Conservation (phyloP, 495 filamentous ascomycete species). For the Podospora pseudopauciseta region DNA sequence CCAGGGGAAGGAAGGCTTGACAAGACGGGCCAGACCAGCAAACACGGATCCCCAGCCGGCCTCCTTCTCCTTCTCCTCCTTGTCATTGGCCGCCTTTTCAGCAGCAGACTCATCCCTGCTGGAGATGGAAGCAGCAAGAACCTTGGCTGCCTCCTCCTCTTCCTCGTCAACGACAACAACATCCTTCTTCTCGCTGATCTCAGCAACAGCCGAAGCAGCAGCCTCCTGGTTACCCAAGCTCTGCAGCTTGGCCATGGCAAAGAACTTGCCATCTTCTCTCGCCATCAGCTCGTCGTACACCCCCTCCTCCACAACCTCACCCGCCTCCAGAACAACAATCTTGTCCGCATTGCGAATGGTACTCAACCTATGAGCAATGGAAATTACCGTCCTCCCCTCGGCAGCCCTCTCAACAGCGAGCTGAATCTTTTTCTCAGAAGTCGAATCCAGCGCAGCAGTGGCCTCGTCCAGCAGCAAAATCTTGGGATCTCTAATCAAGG, state of each 20-base stretch:
- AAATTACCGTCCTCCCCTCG: slow-evolving; percentile 81
- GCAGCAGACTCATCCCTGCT: not conserved
- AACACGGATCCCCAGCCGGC: slow-evolving; percentile 16
- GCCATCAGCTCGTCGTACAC: slow-evolving; percentile 62
- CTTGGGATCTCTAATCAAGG: slow-evolving; percentile 83
- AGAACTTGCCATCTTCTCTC: slow-evolving; percentile 51
- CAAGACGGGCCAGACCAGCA: slow-evolving; percentile 19
- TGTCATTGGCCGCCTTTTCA: not conserved
- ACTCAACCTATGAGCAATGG: slow-evolving; percentile 87
- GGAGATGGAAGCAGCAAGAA: not conserved
- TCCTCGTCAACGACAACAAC: not conserved
- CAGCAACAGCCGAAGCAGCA: slow-evolving; percentile 1
- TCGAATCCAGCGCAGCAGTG: slow-evolving; percentile 85
- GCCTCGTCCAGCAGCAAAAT: slow-evolving; percentile 89
- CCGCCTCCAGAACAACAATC: slow-evolving; percentile 83
- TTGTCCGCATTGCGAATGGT: slow-evolving; percentile 88
- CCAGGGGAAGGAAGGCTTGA: slow-evolving; percentile 8
- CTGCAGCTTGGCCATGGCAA: slow-evolving; percentile 48
- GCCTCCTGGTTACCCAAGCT: slow-evolving; percentile 39
- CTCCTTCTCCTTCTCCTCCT: slow-evolving; percentile 30
- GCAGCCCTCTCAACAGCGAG: slow-evolving; percentile 80
- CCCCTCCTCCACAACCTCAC: slow-evolving; percentile 73
- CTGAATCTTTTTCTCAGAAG: slow-evolving; percentile 90
- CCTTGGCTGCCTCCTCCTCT: not conserved
- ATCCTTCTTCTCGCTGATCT: not conserved